Evolutionary conservation across 139 green algal genomes (phyloP), one percentile per base, ranked within the genome.

Genomic region (Volvox reticuliferus): DNA sequence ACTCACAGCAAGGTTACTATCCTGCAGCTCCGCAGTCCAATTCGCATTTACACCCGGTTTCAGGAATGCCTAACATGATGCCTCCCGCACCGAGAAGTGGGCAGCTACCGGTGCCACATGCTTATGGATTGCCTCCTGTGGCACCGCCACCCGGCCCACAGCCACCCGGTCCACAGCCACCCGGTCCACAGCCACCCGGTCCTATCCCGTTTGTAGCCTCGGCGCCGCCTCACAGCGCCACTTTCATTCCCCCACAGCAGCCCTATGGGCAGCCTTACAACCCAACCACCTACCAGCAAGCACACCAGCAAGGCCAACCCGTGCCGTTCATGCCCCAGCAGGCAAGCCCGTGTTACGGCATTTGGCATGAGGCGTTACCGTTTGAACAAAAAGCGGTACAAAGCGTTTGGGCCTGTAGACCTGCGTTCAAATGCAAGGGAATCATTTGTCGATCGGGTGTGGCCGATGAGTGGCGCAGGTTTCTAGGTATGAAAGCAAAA

Each of bases 91-190:
- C 85, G 2, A 71, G 28, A 14, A 89, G 85, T 35, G 69, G 85
- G 9, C 85, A 89, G 36, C 22, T 89, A 30, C 85, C 85, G 28
- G 37, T 44, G 22, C 85, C 85, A 0, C 85, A 89, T 75, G 33
- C 69, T 19, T 89, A 85, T 26, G 55, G 37, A 0, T 67, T 82
- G 69, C 84, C 83, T 14, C 83, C 81, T 28, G 81, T 55, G 2
- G 30, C 33, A 1, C 67, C 67, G 26, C 83, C 83, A 37, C 83
- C 83, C 1, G 83, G 83, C 0, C 67, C 83, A 13, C 67, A 73
- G 12, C 83, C 83, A 55, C 83, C 83, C 2, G 83, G 83, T 9
- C 83, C 83, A 1, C 67, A 33, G 26, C 83, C 83, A 37, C 83
- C 83, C 1, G 83, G 83, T 12, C 67, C 83, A 13, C 67, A 73